phyloP scores from a whole-genome alignment of 192 early-diverging fungal genomes.

The Entomortierella lignicola region DNA sequence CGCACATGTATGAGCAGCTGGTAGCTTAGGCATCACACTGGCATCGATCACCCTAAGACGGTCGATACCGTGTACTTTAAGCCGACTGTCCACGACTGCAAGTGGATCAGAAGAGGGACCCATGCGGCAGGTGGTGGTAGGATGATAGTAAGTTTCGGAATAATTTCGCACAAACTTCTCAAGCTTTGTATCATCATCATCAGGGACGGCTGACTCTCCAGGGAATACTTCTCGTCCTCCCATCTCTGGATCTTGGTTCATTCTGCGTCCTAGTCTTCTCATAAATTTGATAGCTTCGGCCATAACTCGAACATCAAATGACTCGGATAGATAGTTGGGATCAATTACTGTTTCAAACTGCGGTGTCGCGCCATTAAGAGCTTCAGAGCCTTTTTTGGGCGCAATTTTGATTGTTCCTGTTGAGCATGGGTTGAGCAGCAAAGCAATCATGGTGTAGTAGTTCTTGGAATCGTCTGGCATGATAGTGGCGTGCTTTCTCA shows the following conservation, averaged over 20 bases:
- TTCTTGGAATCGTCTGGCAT: conserved; percentile 23
- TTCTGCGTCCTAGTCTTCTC: conserved; percentile 4
- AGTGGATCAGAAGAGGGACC: conserved; percentile 25
- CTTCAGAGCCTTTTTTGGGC: neutral
- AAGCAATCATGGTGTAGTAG: conserved; percentile 27
- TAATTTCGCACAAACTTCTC: conserved; percentile 13
- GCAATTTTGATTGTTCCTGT: conserved; percentile 28
- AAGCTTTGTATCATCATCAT: conserved; percentile 20
- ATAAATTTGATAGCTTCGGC: conserved; percentile 38
- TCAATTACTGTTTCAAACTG: conserved; percentile 33
- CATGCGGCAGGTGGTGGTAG: conserved; percentile 35
- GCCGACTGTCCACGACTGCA: conserved; percentile 30
- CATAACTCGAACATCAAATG: conserved; percentile 30
- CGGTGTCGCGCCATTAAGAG: neutral
- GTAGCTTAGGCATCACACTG: conserved; percentile 35
- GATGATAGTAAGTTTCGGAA: conserved; percentile 36
- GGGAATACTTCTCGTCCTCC: conserved; percentile 40
- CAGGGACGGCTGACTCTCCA: conserved; percentile 16
- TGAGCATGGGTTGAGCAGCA: conserved; percentile 36
- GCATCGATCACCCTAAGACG: conserved; percentile 39
- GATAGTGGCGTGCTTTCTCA: conserved; percentile 19
- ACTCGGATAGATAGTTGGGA: conserved; percentile 31
- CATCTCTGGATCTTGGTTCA: conserved; percentile 26
- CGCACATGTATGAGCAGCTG: conserved; percentile 33
- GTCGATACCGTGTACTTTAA: conserved; percentile 28